phyloP scores from a whole-genome alignment of 108 stramenopile species.

The Hondaea fermentalgiana region DNA sequence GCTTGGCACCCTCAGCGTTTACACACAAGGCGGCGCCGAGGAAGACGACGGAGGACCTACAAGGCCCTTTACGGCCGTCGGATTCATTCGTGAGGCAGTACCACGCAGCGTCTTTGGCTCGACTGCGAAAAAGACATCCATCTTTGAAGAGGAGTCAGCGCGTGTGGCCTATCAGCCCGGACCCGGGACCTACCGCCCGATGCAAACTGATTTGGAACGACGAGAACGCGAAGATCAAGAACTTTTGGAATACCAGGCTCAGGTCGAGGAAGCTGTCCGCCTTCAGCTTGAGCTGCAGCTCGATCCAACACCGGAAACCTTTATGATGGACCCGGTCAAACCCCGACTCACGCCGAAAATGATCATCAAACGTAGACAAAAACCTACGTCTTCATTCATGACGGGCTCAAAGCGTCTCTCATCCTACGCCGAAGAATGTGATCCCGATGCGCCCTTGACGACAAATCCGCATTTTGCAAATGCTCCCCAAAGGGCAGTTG shows the following conservation, averaged over 20 bases:
- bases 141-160: not conserved
- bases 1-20: too few relatives aligned
- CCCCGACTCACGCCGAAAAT: not conserved
- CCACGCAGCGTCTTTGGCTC: not conserved
- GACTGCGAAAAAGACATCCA: not conserved
- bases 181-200: not conserved
- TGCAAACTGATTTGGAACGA: not conserved
- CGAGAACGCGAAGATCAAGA: not conserved
- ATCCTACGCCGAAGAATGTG: not conserved
- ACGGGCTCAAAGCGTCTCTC: not conserved
- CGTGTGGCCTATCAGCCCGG: not conserved
- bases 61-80: not conserved
- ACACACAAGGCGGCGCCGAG: not conserved
- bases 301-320: not conserved
- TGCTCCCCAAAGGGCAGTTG: not conserved
- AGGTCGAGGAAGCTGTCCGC: not conserved
- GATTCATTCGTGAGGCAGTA: not conserved
- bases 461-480: not conserved
- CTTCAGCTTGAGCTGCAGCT: slow-evolving; percentile 1
- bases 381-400: not conserved
- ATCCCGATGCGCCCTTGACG: not conserved
- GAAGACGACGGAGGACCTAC: not conserved
- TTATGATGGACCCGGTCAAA: not conserved
- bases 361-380: not conserved
- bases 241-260: not conserved